Evolutionary conservation across 768 basidiomycete genomes (phyloP), one percentile per base, ranked within the genome.

Genomic region (Lactarius hatsudake): DNA sequence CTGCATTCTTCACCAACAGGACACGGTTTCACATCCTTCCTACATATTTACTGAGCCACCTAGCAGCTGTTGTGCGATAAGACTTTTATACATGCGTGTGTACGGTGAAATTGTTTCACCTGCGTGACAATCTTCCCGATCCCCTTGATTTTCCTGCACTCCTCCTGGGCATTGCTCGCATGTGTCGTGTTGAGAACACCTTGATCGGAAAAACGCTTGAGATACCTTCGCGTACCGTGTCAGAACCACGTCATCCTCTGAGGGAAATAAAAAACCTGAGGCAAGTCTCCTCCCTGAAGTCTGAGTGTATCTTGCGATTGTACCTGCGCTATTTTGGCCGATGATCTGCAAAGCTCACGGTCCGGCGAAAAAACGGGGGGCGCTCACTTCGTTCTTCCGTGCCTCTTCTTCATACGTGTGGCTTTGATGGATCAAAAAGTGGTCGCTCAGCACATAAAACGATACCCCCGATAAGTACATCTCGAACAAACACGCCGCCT

Each of bases 401-500:
- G 85, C 86, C 61, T 81, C 80, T 75, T 94, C 92, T 74, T 92
- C 90, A 72, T 94, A 94, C 23, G 80, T 76, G 72, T 94, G 93
- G 69, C 87, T 91, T 79, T 94, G 93, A 75, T 95, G 94, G 59
- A 94, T 86, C 67, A 96, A 80, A 73, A 95, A 96, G 76, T 96
- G 92, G 75, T 95, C 92, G 13, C 88, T 80, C 15, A 95, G 83
- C 32, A 96, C 91, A 74, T 88, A 92, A 76, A 87, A 94, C 28
- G 87, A 87, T 45, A 94, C 84, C 3, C 94, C 94, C 15, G 91
- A 87, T 8, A 96, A 79, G 77, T 93, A 93, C 86, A 96, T 91
- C 75, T 94, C 94, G 74, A 90, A 94, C 43, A 94, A 81, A 74
- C 94, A 95, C 12, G 94, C 93, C 2, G 94, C 94, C 76, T 96